Evolutionary conservation across 805 yeast genomes (phyloP).

Genomic region (Saccharomycopsis fodiens): DNA sequence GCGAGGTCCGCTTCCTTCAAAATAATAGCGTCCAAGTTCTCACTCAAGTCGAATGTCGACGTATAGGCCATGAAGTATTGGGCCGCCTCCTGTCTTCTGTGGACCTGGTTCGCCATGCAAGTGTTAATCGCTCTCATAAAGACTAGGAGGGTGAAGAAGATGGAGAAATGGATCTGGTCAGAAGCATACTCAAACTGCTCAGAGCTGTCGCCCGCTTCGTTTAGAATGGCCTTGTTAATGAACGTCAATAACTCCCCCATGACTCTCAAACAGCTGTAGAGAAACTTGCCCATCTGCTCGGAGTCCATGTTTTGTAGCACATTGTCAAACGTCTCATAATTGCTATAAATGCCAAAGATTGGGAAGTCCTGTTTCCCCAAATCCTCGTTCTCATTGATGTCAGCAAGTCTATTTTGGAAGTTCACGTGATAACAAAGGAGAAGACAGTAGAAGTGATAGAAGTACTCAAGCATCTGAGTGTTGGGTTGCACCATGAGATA

Average conservation of each 20-base stretch:
- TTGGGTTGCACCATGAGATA: conserved; percentile 48
- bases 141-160: conserved; percentile 12
- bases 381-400: conserved; percentile 4
- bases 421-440: conserved; percentile 31
- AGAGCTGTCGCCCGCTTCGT: conserved; percentile 26
- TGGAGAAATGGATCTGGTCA: conserved; percentile 46
- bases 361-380: conserved; percentile 1
- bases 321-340: conserved; percentile 14
- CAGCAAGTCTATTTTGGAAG: conserved; percentile 13
- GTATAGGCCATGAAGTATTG: not conserved
- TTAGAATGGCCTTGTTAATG: conserved; percentile 10
- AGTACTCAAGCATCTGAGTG: conserved; percentile 48
- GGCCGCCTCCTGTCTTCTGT: not conserved
- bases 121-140: conserved; percentile 4
- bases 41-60: not conserved
- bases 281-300: conserved; percentile 8
- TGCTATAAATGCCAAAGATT: not conserved
- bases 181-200: conserved; percentile 53
- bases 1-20: not conserved
- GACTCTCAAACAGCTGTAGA: conserved; percentile 6
- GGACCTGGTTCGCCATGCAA: not conserved
- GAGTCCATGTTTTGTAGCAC: conserved; percentile 1
- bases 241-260: conserved; percentile 10
- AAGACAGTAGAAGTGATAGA: conserved; percentile 41
- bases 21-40: not conserved